phyloP scores from a whole-genome alignment of 805 yeast species.

The Metschnikowia henanensis region DNA sequence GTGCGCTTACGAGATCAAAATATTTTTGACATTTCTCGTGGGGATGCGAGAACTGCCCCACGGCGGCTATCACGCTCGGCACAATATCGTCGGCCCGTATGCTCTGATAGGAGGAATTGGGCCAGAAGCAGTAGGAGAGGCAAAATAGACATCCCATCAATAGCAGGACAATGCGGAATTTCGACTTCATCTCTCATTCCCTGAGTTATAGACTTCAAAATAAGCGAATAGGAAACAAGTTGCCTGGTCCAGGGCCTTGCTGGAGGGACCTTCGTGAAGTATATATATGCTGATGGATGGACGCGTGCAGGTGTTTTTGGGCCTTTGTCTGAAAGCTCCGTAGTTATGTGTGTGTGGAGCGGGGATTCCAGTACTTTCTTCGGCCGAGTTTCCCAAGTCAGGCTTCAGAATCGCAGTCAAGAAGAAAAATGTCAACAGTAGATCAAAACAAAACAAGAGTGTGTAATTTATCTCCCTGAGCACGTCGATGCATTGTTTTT shows the following conservation, averaged over 20 bases:
- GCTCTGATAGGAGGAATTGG: slow-evolving; percentile 14
- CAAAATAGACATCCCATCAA: slow-evolving; percentile 8
- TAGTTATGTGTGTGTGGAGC: no score
- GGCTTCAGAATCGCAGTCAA: no score
- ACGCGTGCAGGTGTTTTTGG: no score
- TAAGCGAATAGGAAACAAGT: no score
- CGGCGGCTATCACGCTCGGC: slow-evolving; percentile 5
- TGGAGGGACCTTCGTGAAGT: no score
- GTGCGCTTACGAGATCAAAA: slow-evolving; percentile 10
- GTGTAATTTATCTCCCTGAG: no score
- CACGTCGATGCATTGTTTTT: neutral
- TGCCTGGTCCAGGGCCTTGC: no score
- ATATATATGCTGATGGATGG: no score
- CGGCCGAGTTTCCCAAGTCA: no score
- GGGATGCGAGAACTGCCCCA: slow-evolving; percentile 5
- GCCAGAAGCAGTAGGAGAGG: slow-evolving; percentile 11
- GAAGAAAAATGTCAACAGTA: neutral
- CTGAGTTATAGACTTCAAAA: neutral
- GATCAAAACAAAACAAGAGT: neutral
- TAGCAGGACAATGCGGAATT: slow-evolving; percentile 10
- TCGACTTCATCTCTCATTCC: slow-evolving; percentile 14
- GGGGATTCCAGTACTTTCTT: no score
- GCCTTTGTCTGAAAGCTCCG: no score
- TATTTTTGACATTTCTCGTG: slow-evolving; percentile 12
- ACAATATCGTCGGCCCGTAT: slow-evolving; percentile 13